phyloP scores from a whole-genome alignment of 225 moss, liverwort and hornwort species.

The Anthoceros angustus region DNA sequence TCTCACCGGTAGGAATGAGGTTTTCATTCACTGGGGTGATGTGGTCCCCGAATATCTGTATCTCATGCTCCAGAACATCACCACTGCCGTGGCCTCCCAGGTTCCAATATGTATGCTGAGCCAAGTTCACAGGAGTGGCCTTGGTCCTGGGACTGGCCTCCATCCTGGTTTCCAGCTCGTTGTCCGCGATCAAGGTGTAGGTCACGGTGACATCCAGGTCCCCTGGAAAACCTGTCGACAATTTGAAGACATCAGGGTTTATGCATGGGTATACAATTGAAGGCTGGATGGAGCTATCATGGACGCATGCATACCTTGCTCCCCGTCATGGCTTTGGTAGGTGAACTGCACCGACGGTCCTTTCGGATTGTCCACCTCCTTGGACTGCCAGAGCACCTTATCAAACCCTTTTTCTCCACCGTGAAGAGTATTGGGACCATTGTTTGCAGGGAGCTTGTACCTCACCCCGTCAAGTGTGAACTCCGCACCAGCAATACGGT shows the following conservation, averaged over 20 bases:
- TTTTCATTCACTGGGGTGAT: constrained; percentile 43
- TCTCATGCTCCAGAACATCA: constrained; percentile 39
- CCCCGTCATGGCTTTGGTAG: constrained; percentile 72
- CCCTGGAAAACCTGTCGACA: constrained; percentile 56
- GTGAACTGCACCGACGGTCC: constrained; percentile 70
- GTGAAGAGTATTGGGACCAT: constrained; percentile 66
- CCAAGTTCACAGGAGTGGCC: constrained; percentile 64
- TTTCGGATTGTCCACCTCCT: constrained; percentile 17
- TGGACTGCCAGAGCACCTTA: constrained; percentile 68
- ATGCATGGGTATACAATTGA: background rate
- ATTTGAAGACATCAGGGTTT: too few species aligned
- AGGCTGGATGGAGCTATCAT: background rate
- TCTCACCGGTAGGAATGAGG: constrained; percentile 47
- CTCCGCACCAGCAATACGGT: constrained; percentile 52
- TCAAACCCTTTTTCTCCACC: constrained; percentile 79
- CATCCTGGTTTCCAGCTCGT: constrained; percentile 63
- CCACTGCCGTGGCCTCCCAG: constrained; percentile 49
- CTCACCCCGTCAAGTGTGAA: constrained; percentile 48
- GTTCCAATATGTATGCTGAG: constrained; percentile 72
- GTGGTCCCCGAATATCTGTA: constrained; percentile 35
- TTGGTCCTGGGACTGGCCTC: constrained; percentile 42
- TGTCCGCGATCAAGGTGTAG: constrained; percentile 37
- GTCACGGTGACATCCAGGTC: constrained; percentile 57
- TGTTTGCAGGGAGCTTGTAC: constrained; percentile 38
- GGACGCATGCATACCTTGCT: constrained; percentile 38